These are phyloP conservation scores for Boeremia lycopersici DNA, from an alignment of 2,329 filamentous ascomycete genomes.

Conservation along the genomic window DNA sequence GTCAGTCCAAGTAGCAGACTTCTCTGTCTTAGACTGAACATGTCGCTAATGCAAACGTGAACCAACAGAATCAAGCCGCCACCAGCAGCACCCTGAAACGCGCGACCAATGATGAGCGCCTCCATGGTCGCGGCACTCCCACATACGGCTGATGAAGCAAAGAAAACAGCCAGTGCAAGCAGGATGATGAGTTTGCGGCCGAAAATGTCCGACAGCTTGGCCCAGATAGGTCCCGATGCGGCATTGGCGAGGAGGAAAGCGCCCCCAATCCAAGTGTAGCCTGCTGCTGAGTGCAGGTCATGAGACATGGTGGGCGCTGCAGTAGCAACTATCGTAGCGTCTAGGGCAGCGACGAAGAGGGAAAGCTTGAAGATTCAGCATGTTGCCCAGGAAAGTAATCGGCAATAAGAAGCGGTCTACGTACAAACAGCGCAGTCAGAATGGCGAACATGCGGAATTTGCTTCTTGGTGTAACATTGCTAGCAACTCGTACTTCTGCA, in stretches of 20 bases:
- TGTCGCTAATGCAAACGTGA: constrained; percentile 67
- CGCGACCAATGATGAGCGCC: constrained; percentile 65
- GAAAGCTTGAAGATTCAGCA: constrained; percentile 34
- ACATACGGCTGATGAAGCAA: constrained; percentile 65
- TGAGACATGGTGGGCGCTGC: constrained; percentile 69
- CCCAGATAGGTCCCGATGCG: constrained; percentile 73
- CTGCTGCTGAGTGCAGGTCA: constrained; percentile 68
- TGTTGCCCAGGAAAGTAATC: neutral
- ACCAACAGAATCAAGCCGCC: constrained; percentile 67
- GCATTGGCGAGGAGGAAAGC: constrained; percentile 74
- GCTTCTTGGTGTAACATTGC: constrained; percentile 26
- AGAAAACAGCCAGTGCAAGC: constrained; percentile 61
- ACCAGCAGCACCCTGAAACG: constrained; percentile 67
- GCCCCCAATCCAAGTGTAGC: constrained; percentile 79
- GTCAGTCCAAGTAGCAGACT: constrained; percentile 59
- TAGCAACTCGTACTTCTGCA: neutral
- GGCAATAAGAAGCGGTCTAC: constrained; percentile 7
- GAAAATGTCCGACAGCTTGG: constrained; percentile 64
- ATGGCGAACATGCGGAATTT: constrained; percentile 37
- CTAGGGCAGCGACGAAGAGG: constrained; percentile 51
- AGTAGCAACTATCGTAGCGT: constrained; percentile 67
- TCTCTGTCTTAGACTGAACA: constrained; percentile 63
- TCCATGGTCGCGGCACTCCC: constrained; percentile 62
- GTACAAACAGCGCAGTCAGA: constrained; percentile 41
- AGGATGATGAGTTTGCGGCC: constrained; percentile 62